Conservation (phyloP, 495 filamentous ascomycete genomes). For the Penicillium tannophilum region DNA sequence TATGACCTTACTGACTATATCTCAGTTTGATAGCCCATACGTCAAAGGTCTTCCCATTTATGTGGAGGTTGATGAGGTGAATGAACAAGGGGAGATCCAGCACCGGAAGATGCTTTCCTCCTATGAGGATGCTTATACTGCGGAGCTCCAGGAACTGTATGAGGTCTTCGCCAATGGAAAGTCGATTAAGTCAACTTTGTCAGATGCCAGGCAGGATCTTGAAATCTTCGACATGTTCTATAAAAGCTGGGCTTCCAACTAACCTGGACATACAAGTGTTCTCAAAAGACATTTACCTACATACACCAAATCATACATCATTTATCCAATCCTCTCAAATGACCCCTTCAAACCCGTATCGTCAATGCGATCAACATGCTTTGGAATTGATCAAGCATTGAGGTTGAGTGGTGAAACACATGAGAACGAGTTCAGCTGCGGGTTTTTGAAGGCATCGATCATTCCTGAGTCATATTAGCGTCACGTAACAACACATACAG, state of each 20-base stretch:
- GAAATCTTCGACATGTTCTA: conserved; percentile 37
- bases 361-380: background rate
- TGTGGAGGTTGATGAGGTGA: conserved; percentile 44
- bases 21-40: conserved; percentile 52
- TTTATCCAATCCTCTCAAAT: background rate
- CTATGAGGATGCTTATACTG: conserved; percentile 56
- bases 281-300: background rate
- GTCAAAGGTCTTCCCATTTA: conserved; percentile 53
- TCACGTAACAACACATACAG: background rate
- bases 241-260: conserved; percentile 12
- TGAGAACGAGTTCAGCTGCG: conserved; percentile 42
- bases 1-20: background rate
- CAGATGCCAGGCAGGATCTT: conserved; percentile 49
- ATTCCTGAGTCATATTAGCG: conserved; percentile 22
- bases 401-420: conserved; percentile 39
- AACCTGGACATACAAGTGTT: background rate
- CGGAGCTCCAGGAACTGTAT: conserved; percentile 47
- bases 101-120: conserved; percentile 33
- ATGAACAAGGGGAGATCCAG: conserved; percentile 33
- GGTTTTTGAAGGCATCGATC: conserved; percentile 35
- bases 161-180: conserved; percentile 38
- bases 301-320: background rate
- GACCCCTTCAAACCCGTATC: background rate
- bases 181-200: conserved; percentile 46
- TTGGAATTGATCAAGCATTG: conserved; percentile 9